Percentiles rank a stretch among this genome's conserved stretches.
Conservation (phyloP, 805 yeast species). For the Monosporozyma unispora region DNA sequence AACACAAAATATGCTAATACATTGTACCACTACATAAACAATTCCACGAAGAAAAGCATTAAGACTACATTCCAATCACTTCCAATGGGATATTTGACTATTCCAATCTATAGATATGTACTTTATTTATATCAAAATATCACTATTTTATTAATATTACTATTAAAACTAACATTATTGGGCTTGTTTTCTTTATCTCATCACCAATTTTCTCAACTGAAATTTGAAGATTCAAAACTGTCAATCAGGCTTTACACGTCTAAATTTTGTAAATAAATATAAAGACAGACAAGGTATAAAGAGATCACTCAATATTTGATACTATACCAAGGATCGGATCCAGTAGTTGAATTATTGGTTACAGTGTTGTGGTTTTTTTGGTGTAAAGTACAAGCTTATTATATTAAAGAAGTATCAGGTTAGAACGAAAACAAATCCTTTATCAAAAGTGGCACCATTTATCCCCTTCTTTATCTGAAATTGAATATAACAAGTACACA, state of each 20-base stretch:
- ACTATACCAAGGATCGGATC: neutral
- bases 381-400: neutral
- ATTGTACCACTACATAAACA: neutral
- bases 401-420: neutral
- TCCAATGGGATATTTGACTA: neutral
- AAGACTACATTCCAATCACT: neutral
- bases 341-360: neutral
- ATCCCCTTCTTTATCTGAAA: neutral
- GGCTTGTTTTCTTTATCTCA: too few relatives aligned
- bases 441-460: neutral
- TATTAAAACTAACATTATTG: too few relatives aligned
- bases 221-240: neutral
- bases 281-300: too few relatives aligned
- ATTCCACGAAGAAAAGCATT: neutral
- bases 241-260: neutral
- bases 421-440: neutral
- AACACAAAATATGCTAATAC: neutral
- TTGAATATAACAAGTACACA: constrained; percentile 20
- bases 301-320: too few relatives aligned
- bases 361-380: neutral
- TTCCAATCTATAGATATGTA: constrained; percentile 1
- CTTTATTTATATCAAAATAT: neutral
- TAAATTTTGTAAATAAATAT: neutral
- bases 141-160: neutral
- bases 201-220: neutral